Base-by-base conservation (phyloP, 371 early-diverging fungal species). In the Mucor irregularis region DNA sequence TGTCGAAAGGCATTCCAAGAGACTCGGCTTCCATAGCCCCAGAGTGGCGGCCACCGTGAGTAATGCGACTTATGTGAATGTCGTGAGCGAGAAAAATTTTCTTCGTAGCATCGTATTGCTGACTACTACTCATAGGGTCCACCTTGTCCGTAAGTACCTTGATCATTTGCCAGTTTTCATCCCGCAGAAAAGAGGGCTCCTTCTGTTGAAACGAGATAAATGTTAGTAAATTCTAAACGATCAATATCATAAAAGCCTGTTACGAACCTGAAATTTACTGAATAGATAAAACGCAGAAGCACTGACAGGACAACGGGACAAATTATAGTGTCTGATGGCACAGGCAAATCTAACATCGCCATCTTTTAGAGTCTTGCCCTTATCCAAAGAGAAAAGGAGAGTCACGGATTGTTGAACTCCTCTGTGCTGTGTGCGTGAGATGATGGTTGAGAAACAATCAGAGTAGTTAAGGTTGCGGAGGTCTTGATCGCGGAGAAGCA, bases 211-310 rank as follows among this genome's bases (percentile, higher is more conserved):
- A 48, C 3, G 30, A 16, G n/a, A n/a, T n/a, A n/a, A n/a, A n/a
- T n/a, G n/a, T n/a, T n/a, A n/a, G n/a, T n/a, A n/a, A n/a, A n/a
- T n/a, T n/a, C n/a, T n/a, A n/a, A n/a, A n/a, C n/a, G n/a, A n/a
- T n/a, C n/a, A n/a, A n/a, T 28, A 26, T 38, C 25, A 39, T 38
- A 10, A 37, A 6, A 6, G 0, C 40, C 40, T 38, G 3, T 29
- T 29, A 35, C 19, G 17, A 17, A 40, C 29, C 10, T 39, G 29
- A 17, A 51, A 0, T 19, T 29, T 17, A 28, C 37, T 34, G 28
- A 46, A 46, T 25, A 54, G n/a, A 21, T 17, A 54, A 16, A 54
- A 54, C 0, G 38, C 38, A 37, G 46, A 54, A 16, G 55, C 55
- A 54, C 55, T 25, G 16, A 54, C 10, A 54, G 54, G 29, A 22